Percentiles rank a stretch among this genome's conserved stretches.
Conservation (phyloP, 352 stramenopile genomes). For the Pythium brassicae region DNA sequence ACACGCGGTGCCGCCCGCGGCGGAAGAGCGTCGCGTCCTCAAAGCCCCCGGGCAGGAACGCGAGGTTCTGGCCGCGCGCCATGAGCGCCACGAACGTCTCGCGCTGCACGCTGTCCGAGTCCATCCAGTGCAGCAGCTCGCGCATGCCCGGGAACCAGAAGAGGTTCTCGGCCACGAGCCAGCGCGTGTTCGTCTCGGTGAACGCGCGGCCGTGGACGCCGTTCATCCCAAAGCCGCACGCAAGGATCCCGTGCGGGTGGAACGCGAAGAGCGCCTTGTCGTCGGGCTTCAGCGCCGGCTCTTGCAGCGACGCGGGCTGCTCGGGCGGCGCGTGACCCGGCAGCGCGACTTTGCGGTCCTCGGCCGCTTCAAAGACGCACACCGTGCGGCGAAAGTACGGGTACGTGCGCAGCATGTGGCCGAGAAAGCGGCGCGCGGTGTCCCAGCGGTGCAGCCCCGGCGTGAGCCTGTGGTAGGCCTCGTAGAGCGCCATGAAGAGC, state of each 20-base stretch:
- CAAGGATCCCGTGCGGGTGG: conserved; percentile 64
- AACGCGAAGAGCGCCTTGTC: conserved; percentile 53
- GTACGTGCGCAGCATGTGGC: conserved; percentile 21
- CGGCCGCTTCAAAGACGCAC: conserved; percentile 27
- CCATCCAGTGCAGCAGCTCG: conserved; percentile 63
- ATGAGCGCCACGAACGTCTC: conserved; percentile 45
- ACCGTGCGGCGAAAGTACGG: conserved; percentile 33
- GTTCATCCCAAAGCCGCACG: conserved; percentile 51
- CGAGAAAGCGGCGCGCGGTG: conserved; percentile 15
- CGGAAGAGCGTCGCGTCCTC: conserved; percentile 91
- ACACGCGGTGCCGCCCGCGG: conserved; percentile 85
- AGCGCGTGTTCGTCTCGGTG: conserved; percentile 35
- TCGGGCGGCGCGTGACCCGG: no score
- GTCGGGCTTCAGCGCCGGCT: conserved; percentile 6
- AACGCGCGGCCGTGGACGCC: conserved; percentile 48
- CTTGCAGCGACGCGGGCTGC: no score
- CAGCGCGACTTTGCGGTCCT: background rate
- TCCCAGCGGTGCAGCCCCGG: conserved; percentile 26
- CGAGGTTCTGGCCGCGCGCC: conserved; percentile 54
- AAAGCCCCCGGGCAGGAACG: conserved; percentile 90
- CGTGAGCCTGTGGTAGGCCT: conserved; percentile 33
- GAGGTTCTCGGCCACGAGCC: conserved; percentile 63
- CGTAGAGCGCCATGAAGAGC: conserved; percentile 33
- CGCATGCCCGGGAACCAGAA: conserved; percentile 69
- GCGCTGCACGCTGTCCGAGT: conserved; percentile 48